These are phyloP conservation scores for Lanmaoa rubissima DNA, from an alignment of 768 basidiomycete genomes.

Conservation along the genomic window DNA sequence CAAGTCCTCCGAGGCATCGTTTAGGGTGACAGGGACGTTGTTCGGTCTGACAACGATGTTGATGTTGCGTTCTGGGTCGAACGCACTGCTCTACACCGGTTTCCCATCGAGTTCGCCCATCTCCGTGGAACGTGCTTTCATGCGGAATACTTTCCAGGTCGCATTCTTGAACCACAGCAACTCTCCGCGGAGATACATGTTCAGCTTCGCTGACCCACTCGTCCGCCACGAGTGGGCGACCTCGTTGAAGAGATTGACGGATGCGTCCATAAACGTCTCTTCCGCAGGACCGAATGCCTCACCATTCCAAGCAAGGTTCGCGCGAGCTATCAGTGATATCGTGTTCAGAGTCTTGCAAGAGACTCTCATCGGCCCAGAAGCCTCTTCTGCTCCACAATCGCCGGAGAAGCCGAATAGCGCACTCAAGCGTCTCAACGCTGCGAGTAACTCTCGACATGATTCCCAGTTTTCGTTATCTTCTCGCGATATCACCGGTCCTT, in stretches of 20 bases:
- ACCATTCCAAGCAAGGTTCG: slow-evolving; percentile 44
- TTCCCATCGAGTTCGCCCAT: slow-evolving; percentile 77
- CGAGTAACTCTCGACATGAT: slow-evolving; percentile 15
- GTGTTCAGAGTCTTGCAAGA: slow-evolving; percentile 86
- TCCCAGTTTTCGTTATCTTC: slow-evolving; percentile 27
- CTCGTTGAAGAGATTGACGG: slow-evolving; percentile 66
- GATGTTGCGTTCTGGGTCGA: slow-evolving; percentile 79
- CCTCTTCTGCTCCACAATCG: slow-evolving; percentile 17
- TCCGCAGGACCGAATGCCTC: slow-evolving; percentile 31
- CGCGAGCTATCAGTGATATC: slow-evolving; percentile 68
- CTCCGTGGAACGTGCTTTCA: slow-evolving; percentile 87
- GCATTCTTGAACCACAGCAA: slow-evolving; percentile 73
- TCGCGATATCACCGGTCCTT: slow-evolving; percentile 24
- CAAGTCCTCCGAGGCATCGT: slow-evolving; percentile 77
- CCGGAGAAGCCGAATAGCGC: slow-evolving; percentile 34
- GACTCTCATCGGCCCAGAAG: slow-evolving; percentile 56
- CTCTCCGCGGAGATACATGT: slow-evolving; percentile 86
- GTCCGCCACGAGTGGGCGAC: slow-evolving; percentile 73
- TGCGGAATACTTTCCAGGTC: slow-evolving; percentile 95
- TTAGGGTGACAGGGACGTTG: slow-evolving; percentile 84
- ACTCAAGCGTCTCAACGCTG: slow-evolving; percentile 32
- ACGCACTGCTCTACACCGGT: slow-evolving; percentile 79
- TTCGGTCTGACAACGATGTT: slow-evolving; percentile 82
- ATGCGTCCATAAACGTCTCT: slow-evolving; percentile 37
- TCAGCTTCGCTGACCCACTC: slow-evolving; percentile 81